Evolutionary conservation across 2,329 filamentous ascomycete genomes (phyloP).

Genomic region (Diaporthe ampelina): DNA sequence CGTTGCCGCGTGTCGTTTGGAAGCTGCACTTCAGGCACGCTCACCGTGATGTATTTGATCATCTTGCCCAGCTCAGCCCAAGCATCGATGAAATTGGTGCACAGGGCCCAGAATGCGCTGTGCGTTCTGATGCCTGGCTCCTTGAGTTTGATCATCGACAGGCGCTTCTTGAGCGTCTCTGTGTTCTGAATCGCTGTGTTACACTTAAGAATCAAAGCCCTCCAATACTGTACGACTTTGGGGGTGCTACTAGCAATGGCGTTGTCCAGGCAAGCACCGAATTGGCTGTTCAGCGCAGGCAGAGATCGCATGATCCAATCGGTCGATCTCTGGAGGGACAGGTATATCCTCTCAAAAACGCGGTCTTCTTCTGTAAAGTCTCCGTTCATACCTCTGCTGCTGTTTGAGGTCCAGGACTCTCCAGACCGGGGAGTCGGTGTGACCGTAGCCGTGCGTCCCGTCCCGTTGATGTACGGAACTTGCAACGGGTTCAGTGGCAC

Average conservation of each 20-base stretch:
- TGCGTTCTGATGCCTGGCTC: conserved; percentile 81
- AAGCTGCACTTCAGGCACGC: conserved; percentile 64
- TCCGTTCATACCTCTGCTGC: conserved; percentile 65
- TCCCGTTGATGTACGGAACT: conserved; percentile 62
- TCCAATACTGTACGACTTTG: conserved; percentile 75
- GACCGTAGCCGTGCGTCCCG: conserved; percentile 64
- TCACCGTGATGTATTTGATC: conserved; percentile 62
- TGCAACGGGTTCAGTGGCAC: conserved; percentile 51
- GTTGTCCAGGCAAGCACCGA: conserved; percentile 73
- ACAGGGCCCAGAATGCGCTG: conserved; percentile 75
- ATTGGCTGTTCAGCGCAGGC: conserved; percentile 77
- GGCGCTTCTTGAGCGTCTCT: conserved; percentile 77
- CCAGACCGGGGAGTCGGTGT: conserved; percentile 83
- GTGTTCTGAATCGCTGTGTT: conserved; percentile 79
- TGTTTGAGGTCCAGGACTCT: conserved; percentile 77
- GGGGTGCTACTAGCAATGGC: conserved; percentile 72
- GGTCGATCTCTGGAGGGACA: conserved; percentile 80
- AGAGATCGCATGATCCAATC: conserved; percentile 80
- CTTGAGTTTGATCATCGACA: conserved; percentile 86
- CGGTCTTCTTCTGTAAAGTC: conserved; percentile 83
- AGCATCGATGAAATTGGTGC: conserved; percentile 79
- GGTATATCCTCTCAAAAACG: conserved; percentile 85
- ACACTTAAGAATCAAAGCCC: conserved; percentile 78
- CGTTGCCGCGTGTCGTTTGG: conserved; percentile 78
- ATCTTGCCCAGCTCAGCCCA: conserved; percentile 76